phyloP scores from a whole-genome alignment of 2,329 filamentous ascomycete genomes.

The Fusarium sambucinum region DNA sequence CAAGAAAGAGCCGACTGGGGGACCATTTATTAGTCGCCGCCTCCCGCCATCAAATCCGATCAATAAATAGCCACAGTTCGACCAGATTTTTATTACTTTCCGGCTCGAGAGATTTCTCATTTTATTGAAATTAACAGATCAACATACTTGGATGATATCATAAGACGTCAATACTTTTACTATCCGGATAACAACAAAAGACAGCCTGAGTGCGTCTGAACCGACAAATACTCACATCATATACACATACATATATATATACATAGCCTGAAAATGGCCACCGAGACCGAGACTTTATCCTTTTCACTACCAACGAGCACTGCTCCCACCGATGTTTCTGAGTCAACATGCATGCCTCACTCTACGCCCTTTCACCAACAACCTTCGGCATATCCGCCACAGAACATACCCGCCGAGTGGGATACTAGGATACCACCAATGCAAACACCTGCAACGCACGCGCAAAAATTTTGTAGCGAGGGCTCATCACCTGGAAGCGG shows the following conservation, averaged over 20 bases:
- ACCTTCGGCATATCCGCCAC: conserved; percentile 27
- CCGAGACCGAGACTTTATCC: conserved; percentile 52
- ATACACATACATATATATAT: not conserved
- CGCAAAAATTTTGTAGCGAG: conserved; percentile 26
- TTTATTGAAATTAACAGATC: not conserved
- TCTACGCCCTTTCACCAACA: conserved; percentile 30
- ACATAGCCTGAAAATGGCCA: conserved; percentile 44
- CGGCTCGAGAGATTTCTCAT: not conserved
- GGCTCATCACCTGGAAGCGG: conserved; percentile 15
- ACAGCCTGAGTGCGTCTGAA: conserved; percentile 24
- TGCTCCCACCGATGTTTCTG: conserved; percentile 49
- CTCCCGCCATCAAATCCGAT: conserved; percentile 18
- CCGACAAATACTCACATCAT: conserved; percentile 8
- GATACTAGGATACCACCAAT: conserved; percentile 48
- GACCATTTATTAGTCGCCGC: conserved; percentile 29
- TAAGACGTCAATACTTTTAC: conserved; percentile 11
- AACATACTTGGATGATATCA: conserved; percentile 30
- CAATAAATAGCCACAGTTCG: conserved; percentile 2
- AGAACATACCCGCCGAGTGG: conserved; percentile 46
- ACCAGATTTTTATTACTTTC: conserved; percentile 1
- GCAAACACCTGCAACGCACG: conserved; percentile 16
- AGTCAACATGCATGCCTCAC: conserved; percentile 47
- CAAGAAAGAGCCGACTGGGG: conserved; percentile 14
- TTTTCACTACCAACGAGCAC: conserved; percentile 51
- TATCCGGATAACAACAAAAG: conserved; percentile 7